phyloP scores from a whole-genome alignment of 495 filamentous ascomycete genomes.

The Friedmanniomyces endolithicus region DNA sequence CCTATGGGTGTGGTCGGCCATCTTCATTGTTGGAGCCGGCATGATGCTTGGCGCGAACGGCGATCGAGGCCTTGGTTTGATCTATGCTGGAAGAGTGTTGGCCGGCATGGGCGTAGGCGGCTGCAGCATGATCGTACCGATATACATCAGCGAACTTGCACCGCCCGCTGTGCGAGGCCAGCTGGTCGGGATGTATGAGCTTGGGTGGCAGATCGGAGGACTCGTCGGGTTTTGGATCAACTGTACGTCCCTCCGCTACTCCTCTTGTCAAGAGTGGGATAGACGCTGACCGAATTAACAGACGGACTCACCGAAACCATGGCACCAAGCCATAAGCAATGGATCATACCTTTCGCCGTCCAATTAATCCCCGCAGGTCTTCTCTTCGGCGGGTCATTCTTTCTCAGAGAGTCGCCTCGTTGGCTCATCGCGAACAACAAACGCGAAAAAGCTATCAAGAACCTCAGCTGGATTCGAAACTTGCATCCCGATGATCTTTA shows the following conservation, averaged over 20 bases:
- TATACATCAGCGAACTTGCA: conserved; percentile 47
- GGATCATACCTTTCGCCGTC: conserved; percentile 46
- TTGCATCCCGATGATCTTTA: conserved; percentile 48
- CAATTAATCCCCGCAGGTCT: conserved; percentile 45
- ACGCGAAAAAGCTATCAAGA: conserved; percentile 43
- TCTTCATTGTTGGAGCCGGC: conserved; percentile 54
- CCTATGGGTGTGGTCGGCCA: conserved; percentile 38
- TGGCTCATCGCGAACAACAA: conserved; percentile 49
- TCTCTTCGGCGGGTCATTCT: conserved; percentile 37
- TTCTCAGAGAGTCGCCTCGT: conserved; percentile 48
- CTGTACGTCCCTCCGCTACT: conserved; percentile 21
- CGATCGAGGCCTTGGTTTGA: conserved; percentile 40
- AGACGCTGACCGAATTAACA: conserved; percentile 42
- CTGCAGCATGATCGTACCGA: conserved; percentile 33
- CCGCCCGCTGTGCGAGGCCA: conserved; percentile 43
- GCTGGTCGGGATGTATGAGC: conserved; percentile 54
- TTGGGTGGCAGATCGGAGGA: conserved; percentile 61
- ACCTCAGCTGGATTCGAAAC: conserved; percentile 53
- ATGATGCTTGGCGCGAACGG: conserved; percentile 49
- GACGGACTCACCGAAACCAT: conserved; percentile 40
- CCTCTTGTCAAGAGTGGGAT: conserved; percentile 1
- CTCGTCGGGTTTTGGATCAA: conserved; percentile 67
- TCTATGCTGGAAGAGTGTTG: not conserved
- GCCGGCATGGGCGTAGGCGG: conserved; percentile 32
- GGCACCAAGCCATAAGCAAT: conserved; percentile 36